These are phyloP conservation scores for Tagetes erecta DNA, from an alignment of 129 eudicot genomes.

Conservation along the genomic window DNA sequence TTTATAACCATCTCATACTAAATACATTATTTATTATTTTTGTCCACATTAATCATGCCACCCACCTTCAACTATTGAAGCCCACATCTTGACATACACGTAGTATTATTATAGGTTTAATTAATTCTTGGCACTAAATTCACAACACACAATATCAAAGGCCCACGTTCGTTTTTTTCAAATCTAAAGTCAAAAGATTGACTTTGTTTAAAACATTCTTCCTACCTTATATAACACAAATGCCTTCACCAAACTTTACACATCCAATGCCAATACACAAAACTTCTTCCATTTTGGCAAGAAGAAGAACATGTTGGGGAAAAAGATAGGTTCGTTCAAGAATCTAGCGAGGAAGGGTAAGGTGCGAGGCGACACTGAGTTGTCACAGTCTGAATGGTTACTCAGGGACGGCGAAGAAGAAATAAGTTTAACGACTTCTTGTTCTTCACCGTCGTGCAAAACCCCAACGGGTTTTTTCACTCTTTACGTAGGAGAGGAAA, in stretches of 20 bases:
- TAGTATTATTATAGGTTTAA: not conserved
- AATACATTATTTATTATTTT: not conserved
- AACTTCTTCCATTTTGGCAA: constrained; percentile 3
- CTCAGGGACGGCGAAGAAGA: constrained; percentile 33
- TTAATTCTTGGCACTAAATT: no score
- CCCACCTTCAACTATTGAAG: constrained; percentile 16
- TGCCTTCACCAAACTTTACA: constrained; percentile 11
- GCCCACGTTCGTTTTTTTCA: constrained; percentile 31
- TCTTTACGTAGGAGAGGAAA: constrained; percentile 70
- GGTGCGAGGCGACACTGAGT: constrained; percentile 17
- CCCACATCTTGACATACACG: not conserved
- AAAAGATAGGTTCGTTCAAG: constrained; percentile 60
- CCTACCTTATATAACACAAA: constrained; percentile 20
- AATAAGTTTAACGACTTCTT: constrained; percentile 4
- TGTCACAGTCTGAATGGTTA: constrained; percentile 37
- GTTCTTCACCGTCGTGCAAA: constrained; percentile 30
- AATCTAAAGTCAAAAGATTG: constrained; percentile 28
- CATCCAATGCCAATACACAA: constrained; percentile 25
- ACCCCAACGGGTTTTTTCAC: constrained; percentile 68
- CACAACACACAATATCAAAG: constrained; percentile 2
- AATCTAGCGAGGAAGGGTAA: constrained; percentile 68
- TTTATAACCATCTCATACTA: not conserved
- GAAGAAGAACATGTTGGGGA: constrained; percentile 53
- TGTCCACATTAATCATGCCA: constrained; percentile 23
- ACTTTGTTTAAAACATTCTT: constrained; percentile 29